Evolutionary conservation across 169 alveolate species (phyloP).

Genomic region (Cyclospora cayetanensis): DNA sequence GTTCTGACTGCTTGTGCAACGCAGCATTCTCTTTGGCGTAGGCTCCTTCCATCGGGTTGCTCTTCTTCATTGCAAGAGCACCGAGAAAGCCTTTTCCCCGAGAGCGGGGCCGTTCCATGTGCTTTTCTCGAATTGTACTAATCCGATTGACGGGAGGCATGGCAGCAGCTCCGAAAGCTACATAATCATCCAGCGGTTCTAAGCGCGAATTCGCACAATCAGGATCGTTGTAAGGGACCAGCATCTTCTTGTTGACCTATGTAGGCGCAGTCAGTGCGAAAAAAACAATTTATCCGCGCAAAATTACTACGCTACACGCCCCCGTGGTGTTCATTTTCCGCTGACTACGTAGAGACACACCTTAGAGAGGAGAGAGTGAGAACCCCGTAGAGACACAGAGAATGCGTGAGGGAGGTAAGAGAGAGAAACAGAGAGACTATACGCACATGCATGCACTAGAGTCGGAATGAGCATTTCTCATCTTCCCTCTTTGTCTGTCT

Average conservation of each 20-base stretch:
- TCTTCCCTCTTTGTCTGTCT: too few species aligned
- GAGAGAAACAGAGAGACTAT: too few species aligned
- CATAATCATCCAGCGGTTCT: slow-evolving; percentile 73
- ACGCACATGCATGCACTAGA: too few species aligned
- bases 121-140: background rate
- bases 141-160: background rate
- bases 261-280: too few species aligned
- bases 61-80: background rate
- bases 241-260: slow-evolving; percentile 36
- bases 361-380: background rate
- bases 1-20: background rate
- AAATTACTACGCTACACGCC: background rate
- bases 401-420: background rate
- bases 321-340: background rate
- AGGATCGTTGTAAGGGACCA: slow-evolving; percentile 68
- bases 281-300: too few species aligned
- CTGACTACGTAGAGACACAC: background rate
- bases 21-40: background rate
- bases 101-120: background rate
- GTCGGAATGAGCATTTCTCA: too few species aligned
- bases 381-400: background rate
- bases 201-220: slow-evolving; percentile 66
- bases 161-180: slow-evolving; percentile 24
- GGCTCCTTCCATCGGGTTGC: background rate
- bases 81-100: slow-evolving; percentile 14